Evolutionary conservation across 2,329 filamentous ascomycete genomes (phyloP), one percentile per base, ranked within the genome.

Genomic region (Epichloe typhina): DNA sequence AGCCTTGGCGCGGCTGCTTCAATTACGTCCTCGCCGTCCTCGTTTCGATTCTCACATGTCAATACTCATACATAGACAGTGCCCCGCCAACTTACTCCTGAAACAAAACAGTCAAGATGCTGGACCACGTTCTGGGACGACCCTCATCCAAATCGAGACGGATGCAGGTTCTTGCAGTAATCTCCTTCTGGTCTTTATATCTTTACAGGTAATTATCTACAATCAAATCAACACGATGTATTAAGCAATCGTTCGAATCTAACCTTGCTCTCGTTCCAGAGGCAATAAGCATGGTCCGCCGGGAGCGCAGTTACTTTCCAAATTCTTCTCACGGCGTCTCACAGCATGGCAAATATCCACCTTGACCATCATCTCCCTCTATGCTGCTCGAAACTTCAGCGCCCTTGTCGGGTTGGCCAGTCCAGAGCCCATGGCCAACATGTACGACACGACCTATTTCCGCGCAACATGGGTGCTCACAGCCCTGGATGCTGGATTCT

Each of bases 381-480:
- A 98, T 64, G 77, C 90, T 36, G 83, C 86, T 35, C 86, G 90
- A 52, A 97, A 98, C 69, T 94, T 98, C 60, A 90, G 87, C 64
- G 94, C 94, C 56, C 79, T 98, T 5, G 79, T 95, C 52, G 88
- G 89, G 3, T 79, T 98, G 48, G 89, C 95, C 58, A 90, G 85
- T 57, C 91, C 93, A 4, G 93, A 98, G 61, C 93, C 93, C 19
- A 76, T 98, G 62, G 86, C 90, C 33, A 95, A 95, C 62, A 84
- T 97, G 65, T 98, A 98, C 70, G 88, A 87, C 50, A 77, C 88
- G 48, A 83, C 86, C 31, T 98, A 94, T 70, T 98, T 95, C 66
- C 84, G 93, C 46, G 93, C 93, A 50, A 98, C 93, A 63, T 98
- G 93, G 93, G 80, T 97, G 15, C 83, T 93, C 49, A 98, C 93